Base-by-base conservation (phyloP, 768 basidiomycete species). In the Boletus rubroflammeus region DNA sequence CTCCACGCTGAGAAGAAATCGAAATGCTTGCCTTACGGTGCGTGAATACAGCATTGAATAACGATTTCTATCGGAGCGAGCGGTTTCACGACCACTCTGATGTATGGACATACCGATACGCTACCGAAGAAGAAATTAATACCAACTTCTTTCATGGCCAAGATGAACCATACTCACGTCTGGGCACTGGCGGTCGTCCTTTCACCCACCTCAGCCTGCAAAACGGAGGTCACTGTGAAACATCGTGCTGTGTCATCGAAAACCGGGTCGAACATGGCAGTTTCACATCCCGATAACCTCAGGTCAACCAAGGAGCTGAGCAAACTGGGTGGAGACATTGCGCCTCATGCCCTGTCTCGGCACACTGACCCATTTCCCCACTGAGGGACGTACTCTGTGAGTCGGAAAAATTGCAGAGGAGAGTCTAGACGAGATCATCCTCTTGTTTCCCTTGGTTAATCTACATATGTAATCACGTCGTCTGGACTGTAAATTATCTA, bases 91-190 rank as follows among this genome's bases (percentile, higher is more conserved):
- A 56, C 32, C 11, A 11, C 41, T 51, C 58, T 21, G 42, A 55
- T 8, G 57, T 53, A 25, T 70, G 70, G 70, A 45, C 35, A 32
- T 70, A 70, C 53, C 68, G 69, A 50, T 72, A 72, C 34, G 59
- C 69, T 31, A 71, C 69, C 29, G 47, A 62, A 15, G 55, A 70
- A n/a, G 69, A 70, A 48, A 63, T 72, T 5, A 55, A 46, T 11
- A 60, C 57, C 48, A 70, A 70, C 55, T 42, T 57, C 40, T 68
- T 66, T 50, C 56, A 21, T 5, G 62, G 58, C 9, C 62, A 60
- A 46, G 54, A 50, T n/a, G 61, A 54, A 39, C 52, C 34, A 21
- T 57, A 62, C 43, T 50, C 31, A 31, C 53, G 28, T 29, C 38
- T 38, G 5, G 14, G 23, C 23, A 26, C 32, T 29, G 14, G 26